Conservation (phyloP, 78 protist genomes). For the Dictyostelium purpureum region DNA sequence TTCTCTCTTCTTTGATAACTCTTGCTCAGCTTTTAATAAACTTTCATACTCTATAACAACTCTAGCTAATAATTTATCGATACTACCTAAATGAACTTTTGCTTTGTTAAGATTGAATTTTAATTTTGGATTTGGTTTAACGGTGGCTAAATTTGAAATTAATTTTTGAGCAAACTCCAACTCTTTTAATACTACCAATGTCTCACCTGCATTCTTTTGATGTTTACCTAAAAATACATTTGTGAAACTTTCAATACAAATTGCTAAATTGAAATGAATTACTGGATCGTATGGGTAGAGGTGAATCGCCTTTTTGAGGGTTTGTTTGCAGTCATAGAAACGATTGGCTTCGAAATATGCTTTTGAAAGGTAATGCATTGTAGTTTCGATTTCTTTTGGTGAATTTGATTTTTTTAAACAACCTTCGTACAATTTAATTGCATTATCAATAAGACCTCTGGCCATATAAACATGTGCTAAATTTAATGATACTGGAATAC, state of each 20-base stretch:
- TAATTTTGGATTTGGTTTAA: constrained; percentile 19
- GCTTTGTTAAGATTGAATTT: neutral
- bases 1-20: constrained; percentile 2
- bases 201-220: neutral
- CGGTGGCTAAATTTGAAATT: neutral
- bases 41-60: neutral
- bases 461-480: constrained; percentile 53
- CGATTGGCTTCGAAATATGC: constrained; percentile 51
- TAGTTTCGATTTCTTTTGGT: constrained; percentile 20
- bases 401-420: constrained; percentile 67
- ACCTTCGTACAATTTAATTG: constrained; percentile 75
- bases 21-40: neutral
- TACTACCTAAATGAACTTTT: neutral
- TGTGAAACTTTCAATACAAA: constrained; percentile 18
- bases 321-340: constrained; percentile 54
- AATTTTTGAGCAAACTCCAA: constrained; percentile 8
- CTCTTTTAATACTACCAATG: neutral
- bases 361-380: constrained; percentile 65
- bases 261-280: constrained; percentile 62
- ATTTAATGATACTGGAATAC: constrained; percentile 27
- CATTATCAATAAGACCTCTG: constrained; percentile 23
- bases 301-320: constrained; percentile 62
- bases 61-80: neutral
- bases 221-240: neutral
- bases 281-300: constrained; percentile 16